Percentiles rank a stretch among this genome's conserved stretches.
Conservation (phyloP, 2,329 filamentous ascomycete species). For the Beauveria varroae region DNA sequence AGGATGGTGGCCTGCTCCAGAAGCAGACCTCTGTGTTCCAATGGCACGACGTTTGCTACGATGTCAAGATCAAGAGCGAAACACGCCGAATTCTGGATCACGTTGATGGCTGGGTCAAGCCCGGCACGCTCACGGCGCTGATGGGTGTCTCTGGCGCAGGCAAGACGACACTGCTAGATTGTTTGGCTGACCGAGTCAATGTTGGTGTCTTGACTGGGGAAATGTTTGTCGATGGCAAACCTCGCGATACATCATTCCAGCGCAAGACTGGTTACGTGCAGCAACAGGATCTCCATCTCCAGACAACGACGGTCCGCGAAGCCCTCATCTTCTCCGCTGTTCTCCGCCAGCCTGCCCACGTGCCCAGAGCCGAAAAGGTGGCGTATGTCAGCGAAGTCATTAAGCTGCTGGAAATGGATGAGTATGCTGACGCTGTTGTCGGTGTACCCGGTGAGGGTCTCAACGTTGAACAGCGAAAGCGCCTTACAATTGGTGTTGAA, state of each 20-base stretch:
- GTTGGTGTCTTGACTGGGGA: slow-evolving; percentile 85
- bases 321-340: slow-evolving; percentile 79
- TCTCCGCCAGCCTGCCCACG: slow-evolving; percentile 71
- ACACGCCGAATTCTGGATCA: slow-evolving; percentile 70
- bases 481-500: slow-evolving; percentile 92
- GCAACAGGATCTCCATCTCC: slow-evolving; percentile 83
- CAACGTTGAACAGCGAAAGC: slow-evolving; percentile 63
- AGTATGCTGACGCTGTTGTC: slow-evolving; percentile 83
- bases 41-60: slow-evolving; percentile 76
- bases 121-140: slow-evolving; percentile 78
- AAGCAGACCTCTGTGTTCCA: slow-evolving; percentile 71
- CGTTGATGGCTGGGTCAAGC: slow-evolving; percentile 90
- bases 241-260: slow-evolving; percentile 75
- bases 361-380: slow-evolving; percentile 69
- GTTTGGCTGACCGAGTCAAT: slow-evolving; percentile 74
- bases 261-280: slow-evolving; percentile 89
- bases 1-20: slow-evolving; percentile 35
- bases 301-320: slow-evolving; percentile 80
- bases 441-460: slow-evolving; percentile 84
- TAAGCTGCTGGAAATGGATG: slow-evolving; percentile 80
- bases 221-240: slow-evolving; percentile 60
- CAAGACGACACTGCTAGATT: slow-evolving; percentile 85
- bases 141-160: slow-evolving; percentile 94
- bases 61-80: slow-evolving; percentile 71
- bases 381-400: slow-evolving; percentile 88